phyloP scores from a whole-genome alignment of 2,329 filamentous ascomycete species.

The Lithohypha guttulata region DNA sequence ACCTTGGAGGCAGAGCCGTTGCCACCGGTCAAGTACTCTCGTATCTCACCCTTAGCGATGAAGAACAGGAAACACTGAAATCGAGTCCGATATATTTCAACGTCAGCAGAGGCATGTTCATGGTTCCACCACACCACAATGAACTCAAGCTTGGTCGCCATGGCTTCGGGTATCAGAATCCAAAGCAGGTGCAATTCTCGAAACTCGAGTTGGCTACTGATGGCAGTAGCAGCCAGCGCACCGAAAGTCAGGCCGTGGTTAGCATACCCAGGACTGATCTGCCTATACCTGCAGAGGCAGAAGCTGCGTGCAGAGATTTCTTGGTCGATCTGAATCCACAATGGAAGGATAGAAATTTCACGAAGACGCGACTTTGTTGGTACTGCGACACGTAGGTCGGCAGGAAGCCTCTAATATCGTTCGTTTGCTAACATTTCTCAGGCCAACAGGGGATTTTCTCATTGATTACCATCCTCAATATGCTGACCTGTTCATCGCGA shows the following conservation, averaged over 20 bases:
- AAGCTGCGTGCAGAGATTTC: slow-evolving; percentile 38
- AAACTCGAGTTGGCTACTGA: background rate
- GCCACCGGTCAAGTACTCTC: slow-evolving; percentile 73
- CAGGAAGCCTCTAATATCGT: background rate
- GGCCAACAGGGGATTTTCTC: slow-evolving; percentile 7
- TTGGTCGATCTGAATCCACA: slow-evolving; percentile 39
- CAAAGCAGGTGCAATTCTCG: background rate
- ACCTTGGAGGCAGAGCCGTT: slow-evolving; percentile 61
- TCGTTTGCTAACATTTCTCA: background rate
- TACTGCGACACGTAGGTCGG: slow-evolving; percentile 31
- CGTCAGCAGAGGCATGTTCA: slow-evolving; percentile 40
- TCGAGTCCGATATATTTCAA: slow-evolving; percentile 52
- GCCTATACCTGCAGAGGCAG: slow-evolving; percentile 43
- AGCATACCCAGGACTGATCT: slow-evolving; percentile 23
- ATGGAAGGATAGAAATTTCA: background rate
- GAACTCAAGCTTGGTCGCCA: slow-evolving; percentile 59
- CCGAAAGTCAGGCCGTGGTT: background rate
- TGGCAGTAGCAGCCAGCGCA: background rate
- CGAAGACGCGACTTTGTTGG: background rate
- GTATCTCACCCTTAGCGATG: slow-evolving; percentile 63
- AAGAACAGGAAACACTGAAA: slow-evolving; percentile 55
- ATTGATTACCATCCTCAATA: slow-evolving; percentile 27
- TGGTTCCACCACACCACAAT: slow-evolving; percentile 39
- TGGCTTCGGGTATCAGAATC: slow-evolving; percentile 48
- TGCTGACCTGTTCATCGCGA: slow-evolving; percentile 37